Evolutionary conservation across 495 filamentous ascomycete species (phyloP), one percentile per base, ranked within the genome.

Genomic region (Annulohypoxylon bovei): DNA sequence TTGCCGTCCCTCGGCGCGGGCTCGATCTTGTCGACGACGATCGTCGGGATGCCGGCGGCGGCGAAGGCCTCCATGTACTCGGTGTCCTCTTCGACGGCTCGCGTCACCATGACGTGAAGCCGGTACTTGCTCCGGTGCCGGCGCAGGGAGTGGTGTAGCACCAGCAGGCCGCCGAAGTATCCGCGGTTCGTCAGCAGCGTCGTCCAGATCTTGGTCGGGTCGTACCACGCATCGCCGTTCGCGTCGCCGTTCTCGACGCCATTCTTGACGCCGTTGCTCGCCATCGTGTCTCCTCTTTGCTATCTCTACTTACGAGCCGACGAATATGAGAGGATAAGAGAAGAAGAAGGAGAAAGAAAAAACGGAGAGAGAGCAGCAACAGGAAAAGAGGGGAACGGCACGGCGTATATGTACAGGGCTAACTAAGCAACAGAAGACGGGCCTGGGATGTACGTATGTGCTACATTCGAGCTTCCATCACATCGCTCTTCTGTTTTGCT

Each of bases 41-140:
- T 81, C 25, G 79, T 81, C n/a, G 74, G 71, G 30, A 81, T 79
- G 32, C 71, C 77, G 22, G 78, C 79, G n/a, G 75, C 77, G 12
- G 57, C 75, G 46, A 81, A 81, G 22, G 77, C 78, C 20, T 75
- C 72, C 79, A 81, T 81, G 54, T 75, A 79, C 62, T 81, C 79
- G 23, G 70, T 78, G 25, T 81, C 79, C 22, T 60, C 70, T 63
- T 79, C 78, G 47, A 80, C 78, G 46, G 77, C 76, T 18, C 77
- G 76, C 9, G 79, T 79, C 14, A 81, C 76, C 78, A 81, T 81
- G 22, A 81, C 76, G 46, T 77, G 78, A 57, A 81, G 78, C 55
- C 75, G 78, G 62, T 81, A 80, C 35, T 70, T 71, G 54, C 77
- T 79, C 32, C 68, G 61, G 12, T 67, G 73, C 53, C 73, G 77